Evolutionary conservation across 371 early-diverging fungal genomes (phyloP).

Genomic region (Mortierella sp.): DNA sequence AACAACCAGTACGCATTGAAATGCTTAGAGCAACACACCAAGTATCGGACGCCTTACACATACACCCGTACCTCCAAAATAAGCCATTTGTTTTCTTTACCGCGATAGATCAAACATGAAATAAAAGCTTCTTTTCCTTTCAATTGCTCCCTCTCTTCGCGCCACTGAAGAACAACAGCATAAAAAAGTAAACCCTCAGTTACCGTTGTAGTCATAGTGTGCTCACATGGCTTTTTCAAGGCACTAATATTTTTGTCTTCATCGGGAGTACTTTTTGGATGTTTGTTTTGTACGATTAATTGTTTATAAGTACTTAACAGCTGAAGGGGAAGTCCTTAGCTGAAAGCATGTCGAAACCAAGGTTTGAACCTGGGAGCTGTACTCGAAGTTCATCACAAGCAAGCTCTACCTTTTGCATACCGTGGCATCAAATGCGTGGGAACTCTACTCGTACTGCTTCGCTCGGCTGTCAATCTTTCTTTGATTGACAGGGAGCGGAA

Average conservation of each 20-base stretch:
- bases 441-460: neutral
- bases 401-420: neutral
- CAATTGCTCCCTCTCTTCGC: neutral
- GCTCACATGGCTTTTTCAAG: slow-evolving; percentile 23
- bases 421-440: no score
- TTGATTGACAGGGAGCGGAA: no score
- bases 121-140: neutral
- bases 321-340: neutral
- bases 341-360: neutral
- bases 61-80: neutral
- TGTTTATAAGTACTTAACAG: neutral
- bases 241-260: slow-evolving; percentile 17
- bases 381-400: neutral
- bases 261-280: neutral
- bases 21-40: neutral
- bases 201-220: slow-evolving; percentile 22
- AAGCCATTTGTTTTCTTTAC: neutral
- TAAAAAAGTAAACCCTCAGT: slow-evolving; percentile 11
- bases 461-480: no score
- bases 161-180: neutral
- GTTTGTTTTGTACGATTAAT: neutral
- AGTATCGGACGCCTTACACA: neutral
- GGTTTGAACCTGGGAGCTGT: neutral
- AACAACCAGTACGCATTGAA: neutral
- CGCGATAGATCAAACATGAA: neutral